Conservation (phyloP, 306 rosid genomes). For the Herpetospermum pedunculosum region DNA sequence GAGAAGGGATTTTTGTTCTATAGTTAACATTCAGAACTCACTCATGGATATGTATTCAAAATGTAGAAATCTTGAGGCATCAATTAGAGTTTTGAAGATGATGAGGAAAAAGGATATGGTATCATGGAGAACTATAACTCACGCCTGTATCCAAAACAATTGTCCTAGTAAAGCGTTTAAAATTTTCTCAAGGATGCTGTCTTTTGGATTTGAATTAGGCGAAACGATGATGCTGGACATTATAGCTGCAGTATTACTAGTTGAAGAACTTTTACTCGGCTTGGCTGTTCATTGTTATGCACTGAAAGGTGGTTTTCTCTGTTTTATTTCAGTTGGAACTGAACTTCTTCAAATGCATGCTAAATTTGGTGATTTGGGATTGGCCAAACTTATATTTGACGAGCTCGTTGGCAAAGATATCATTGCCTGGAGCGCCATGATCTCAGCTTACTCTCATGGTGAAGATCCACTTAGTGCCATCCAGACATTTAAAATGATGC, state of each 20-base stretch:
- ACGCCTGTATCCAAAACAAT: constrained; percentile 13
- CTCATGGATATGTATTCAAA: constrained; percentile 15
- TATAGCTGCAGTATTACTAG: constrained; percentile 1
- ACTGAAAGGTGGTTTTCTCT: constrained; percentile 6
- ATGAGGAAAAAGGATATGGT: constrained; percentile 9
- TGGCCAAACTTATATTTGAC: constrained; percentile 10
- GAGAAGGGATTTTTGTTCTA: constrained; percentile 1
- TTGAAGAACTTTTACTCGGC: constrained; percentile 9
- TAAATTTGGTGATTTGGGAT: constrained; percentile 14
- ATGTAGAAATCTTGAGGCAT: constrained; percentile 12
- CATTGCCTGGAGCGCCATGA: constrained; percentile 15
- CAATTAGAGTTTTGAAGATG: constrained; percentile 1
- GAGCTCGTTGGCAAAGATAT: constrained; percentile 12
- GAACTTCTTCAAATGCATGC: constrained; percentile 13
- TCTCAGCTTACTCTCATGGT: constrained; percentile 14
- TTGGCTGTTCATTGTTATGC: constrained; percentile 10
- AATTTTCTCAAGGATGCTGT: constrained; percentile 6
- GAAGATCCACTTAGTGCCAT: constrained; percentile 8
- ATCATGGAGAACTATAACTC: constrained; percentile 13
- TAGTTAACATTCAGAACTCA: constrained; percentile 5
- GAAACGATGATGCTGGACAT: constrained; percentile 5
- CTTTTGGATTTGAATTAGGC: not conserved
- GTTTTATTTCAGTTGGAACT: constrained; percentile 16
- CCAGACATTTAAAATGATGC: constrained; percentile 12
- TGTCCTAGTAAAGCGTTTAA: constrained; percentile 4